These are phyloP conservation scores for Chaetomiaceae sp. DNA, from an alignment of 2,329 filamentous ascomycete genomes.

Conservation along the genomic window DNA sequence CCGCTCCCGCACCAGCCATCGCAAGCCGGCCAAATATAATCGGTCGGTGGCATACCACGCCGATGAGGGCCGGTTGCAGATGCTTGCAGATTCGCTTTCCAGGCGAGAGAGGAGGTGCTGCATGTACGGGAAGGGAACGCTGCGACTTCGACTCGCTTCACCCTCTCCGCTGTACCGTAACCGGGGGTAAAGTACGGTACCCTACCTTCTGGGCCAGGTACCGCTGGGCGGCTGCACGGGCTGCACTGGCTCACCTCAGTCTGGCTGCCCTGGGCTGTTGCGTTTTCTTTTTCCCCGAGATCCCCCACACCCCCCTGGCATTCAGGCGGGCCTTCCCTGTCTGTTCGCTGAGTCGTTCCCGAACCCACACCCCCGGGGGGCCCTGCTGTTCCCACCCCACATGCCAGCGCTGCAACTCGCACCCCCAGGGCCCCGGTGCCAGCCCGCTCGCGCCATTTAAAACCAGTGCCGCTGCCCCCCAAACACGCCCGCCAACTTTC, in stretches of 20 bases:
- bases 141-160: too few species aligned
- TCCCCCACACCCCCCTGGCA: conserved; percentile 16
- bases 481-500: conserved; percentile 22
- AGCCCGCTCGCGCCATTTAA: conserved; percentile 28
- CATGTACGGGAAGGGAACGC: conserved; percentile 1
- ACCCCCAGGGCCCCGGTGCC: conserved; percentile 19
- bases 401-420: conserved; percentile 12
- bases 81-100: conserved; percentile 3
- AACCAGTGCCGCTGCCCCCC: conserved; percentile 27
- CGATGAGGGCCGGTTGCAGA: conserved; percentile 20
- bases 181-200: conserved; percentile 14
- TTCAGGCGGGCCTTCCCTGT: conserved; percentile 21
- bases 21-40: conserved; percentile 22
- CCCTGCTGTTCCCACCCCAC: conserved; percentile 23
- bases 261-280: too few species aligned
- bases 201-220: conserved; percentile 20
- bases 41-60: conserved; percentile 8
- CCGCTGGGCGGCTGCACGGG: too few species aligned
- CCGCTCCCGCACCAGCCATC: conserved; percentile 11
- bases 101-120: conserved; percentile 12
- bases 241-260: too few species aligned
- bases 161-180: too few species aligned
- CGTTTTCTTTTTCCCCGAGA: conserved; percentile 23
- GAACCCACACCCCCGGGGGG: conserved; percentile 13
- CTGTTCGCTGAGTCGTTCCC: conserved; percentile 23